Base-by-base conservation (phyloP, 179 eudicot genomes). In the Heliamphora pulchella region DNA sequence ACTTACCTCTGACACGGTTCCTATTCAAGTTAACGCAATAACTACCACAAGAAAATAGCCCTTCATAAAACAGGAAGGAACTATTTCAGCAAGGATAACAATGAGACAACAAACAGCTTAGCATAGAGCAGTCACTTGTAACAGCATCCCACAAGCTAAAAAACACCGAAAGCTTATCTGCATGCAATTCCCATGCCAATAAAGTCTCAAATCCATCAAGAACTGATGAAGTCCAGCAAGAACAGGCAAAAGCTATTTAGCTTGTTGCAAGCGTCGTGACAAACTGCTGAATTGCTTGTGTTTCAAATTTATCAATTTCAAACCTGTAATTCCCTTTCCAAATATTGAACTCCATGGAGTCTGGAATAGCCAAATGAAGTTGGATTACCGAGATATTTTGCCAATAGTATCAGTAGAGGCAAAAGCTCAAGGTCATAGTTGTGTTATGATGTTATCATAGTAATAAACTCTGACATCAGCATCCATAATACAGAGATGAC, bases 181-280 rank as follows among this genome's bases (percentile, higher is more conserved):
- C 47, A 66, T 41, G 7, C 13, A 66, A 43, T 67, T 67, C 48
- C 17, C 5, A 65, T 67, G 17, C 71, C n/a, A 11, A 39, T 31
- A 39, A 67, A 59, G 31, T 31, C 31, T 31, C 31, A 31, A 31
- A 31, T 31, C 31, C 31, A 31, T 31, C 31, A 31, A 31, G 31
- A 59, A 14, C 41, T 8, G 71, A 17, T 41, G 48, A 67, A 13
- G 14, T 67, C n/a, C 48, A 65, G 48, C 13, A 41, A 67, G 47
- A 67, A 67, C 50, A 43, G 48, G 48, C 44, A 15, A 67, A 67
- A 39, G 71, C 48, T 67, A 67, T 67, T 67, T 18, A 67, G 71
- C 71, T 43, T 5, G 71, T 67, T 3, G 71, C 71, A 41, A 43
- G n/a, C 48, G 2, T 67, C 71, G 41, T n/a, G 14, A 7, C 41